A percentile compares a stretch with the other conserved stretches of the same genome.
Conservation (phyloP, 345 rosid species). For the Brassica incana region DNA sequence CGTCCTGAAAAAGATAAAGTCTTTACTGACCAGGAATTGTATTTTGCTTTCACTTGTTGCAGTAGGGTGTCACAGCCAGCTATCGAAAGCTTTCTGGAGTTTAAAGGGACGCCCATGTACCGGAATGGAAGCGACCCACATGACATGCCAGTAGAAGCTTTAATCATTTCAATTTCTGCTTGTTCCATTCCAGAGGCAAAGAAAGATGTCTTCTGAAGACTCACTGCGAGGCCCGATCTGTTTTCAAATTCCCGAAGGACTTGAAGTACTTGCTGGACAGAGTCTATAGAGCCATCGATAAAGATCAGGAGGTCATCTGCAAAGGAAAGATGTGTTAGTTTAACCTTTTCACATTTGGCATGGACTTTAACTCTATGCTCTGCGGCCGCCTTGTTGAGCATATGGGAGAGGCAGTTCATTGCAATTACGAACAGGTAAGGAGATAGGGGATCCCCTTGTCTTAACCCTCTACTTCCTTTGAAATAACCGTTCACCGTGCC, state of each 20-base stretch:
- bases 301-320: not conserved
- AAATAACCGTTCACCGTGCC: not conserved
- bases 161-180: not conserved
- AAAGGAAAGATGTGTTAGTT: not conserved
- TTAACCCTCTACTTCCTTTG: not conserved
- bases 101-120: not conserved
- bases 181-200: not conserved
- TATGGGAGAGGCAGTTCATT: not conserved
- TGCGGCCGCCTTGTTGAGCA: not conserved
- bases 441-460: not conserved
- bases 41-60: not conserved
- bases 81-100: not conserved
- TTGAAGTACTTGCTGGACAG: not conserved
- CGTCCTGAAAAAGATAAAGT: not conserved
- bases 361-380: not conserved
- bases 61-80: not conserved
- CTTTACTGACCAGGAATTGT: no score
- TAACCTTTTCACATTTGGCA: not conserved
- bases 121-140: not conserved
- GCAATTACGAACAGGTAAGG: not conserved
- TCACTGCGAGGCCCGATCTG: not conserved
- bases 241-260: not conserved
- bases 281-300: not conserved
- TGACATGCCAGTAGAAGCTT: not conserved
- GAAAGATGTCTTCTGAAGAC: not conserved